Evolutionary conservation across 108 stramenopile genomes (phyloP).

Genomic region (Hondaea fermentalgiana): DNA sequence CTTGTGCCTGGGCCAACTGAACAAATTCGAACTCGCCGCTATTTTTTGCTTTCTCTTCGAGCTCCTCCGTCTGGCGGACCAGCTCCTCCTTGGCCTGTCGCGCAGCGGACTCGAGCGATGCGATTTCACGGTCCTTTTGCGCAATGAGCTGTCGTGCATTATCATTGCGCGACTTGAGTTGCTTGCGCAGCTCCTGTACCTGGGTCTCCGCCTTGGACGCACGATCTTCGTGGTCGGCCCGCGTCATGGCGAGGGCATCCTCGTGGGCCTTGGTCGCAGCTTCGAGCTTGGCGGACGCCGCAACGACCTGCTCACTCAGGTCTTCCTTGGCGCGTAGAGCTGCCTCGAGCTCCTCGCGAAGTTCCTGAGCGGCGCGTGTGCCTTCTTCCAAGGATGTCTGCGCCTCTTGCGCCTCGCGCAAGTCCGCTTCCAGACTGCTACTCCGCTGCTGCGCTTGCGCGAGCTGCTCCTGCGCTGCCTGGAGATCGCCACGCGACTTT

Average conservation of each 20-base stretch:
- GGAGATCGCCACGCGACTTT: not conserved
- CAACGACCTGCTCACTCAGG: not conserved
- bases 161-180: not conserved
- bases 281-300: not conserved
- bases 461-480: not conserved
- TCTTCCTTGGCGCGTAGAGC: not conserved
- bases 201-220: not conserved
- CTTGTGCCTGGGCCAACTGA: not conserved
- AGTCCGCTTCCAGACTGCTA: not conserved
- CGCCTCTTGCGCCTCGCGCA: not conserved
- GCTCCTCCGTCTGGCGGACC: not conserved
- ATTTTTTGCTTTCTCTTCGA: not conserved
- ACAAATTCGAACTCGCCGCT: not conserved
- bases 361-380: not conserved
- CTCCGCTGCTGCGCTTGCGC: not conserved
- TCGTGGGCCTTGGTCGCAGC: not conserved
- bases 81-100: not conserved
- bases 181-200: not conserved
- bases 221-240: not conserved
- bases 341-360: not conserved
- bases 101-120: not conserved
- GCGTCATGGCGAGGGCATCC: not conserved
- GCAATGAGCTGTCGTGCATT: slow-evolving; percentile 14
- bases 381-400: not conserved
- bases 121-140: not conserved